Conservation (phyloP, 169 alveolate species). For the Cystoisospora suis region DNA sequence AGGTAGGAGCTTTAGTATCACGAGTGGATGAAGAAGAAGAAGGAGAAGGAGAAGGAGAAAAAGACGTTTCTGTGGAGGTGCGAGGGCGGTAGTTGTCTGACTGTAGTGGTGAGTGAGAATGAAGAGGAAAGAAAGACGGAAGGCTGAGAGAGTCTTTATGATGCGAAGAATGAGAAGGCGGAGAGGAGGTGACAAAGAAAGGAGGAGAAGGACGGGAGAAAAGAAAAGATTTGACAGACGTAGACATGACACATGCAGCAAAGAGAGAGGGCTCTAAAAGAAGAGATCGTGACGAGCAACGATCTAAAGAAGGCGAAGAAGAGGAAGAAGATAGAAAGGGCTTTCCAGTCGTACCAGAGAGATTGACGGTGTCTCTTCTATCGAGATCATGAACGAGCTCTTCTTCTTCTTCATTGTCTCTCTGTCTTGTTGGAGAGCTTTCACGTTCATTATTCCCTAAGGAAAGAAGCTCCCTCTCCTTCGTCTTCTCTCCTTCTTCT, state of each 20-base stretch:
- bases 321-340: neutral
- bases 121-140: neutral
- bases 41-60: no score
- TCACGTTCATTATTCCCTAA: no score
- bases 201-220: neutral
- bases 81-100: no score
- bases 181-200: neutral
- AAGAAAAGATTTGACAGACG: constrained; percentile 1
- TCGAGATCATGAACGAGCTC: no score
- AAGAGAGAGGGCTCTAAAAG: constrained; percentile 19
- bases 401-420: no score
- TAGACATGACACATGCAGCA: constrained; percentile 29
- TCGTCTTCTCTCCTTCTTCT: no score
- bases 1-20: no score
- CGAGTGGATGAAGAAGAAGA: no score
- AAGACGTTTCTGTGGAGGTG: no score
- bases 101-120: no score
- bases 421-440: no score
- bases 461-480: no score
- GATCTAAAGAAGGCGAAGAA: neutral
- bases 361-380: neutral
- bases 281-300: neutral
- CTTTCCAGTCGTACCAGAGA: neutral
- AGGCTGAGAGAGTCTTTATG: neutral
- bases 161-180: neutral